Evolutionary conservation across 2,329 filamentous ascomycete species (phyloP), one percentile per base, ranked within the genome.

Genomic region (Westerdykella ornata): DNA sequence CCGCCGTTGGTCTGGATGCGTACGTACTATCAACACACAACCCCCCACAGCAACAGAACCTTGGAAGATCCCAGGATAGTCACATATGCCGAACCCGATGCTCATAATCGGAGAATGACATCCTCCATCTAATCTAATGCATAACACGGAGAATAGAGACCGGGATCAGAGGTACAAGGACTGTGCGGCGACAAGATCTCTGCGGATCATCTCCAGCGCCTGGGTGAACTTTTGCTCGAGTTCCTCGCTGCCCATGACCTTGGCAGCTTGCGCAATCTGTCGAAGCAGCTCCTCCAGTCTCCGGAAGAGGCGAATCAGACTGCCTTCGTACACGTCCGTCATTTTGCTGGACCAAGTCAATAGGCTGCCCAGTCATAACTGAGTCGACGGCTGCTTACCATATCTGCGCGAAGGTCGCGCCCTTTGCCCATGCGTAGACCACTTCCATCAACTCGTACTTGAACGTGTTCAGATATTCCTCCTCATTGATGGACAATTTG

Each of bases 401-500:
- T 48, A 98, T 96, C 54, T 95, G 82, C 1, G 85, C 81, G 71
- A 98, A 98, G 0, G 85, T 81, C 53, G 84, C 85, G 37, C 90
- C 92, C 52, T 92, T 84, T 4, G 88, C 84, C 92, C 92, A 98
- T 5, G 85, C 78, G 59, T 82, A 85, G 3, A 98, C 89, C 28
- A 95, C 92, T 61, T 96, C 90, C 90, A 98, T 97, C 38, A 98
- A 74, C 71, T 97, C 84, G 74, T 82, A 89, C 72, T 96, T 95
- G 71, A 98, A 84, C 38, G 81, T 83, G 54, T 85, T 75, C 16
- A 92, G 78, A 59, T 96, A 98, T 59, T 95, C 89, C 39, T 97
- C 88, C 66, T 97, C 90, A 53, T 95, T 92, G n/a, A 96, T 69
- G 8, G 87, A 77, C 33, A 98, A 73, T 71, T 98, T 98, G 67